phyloP scores from a whole-genome alignment of 495 filamentous ascomycete species.

The Hypoxylon perforatum region DNA sequence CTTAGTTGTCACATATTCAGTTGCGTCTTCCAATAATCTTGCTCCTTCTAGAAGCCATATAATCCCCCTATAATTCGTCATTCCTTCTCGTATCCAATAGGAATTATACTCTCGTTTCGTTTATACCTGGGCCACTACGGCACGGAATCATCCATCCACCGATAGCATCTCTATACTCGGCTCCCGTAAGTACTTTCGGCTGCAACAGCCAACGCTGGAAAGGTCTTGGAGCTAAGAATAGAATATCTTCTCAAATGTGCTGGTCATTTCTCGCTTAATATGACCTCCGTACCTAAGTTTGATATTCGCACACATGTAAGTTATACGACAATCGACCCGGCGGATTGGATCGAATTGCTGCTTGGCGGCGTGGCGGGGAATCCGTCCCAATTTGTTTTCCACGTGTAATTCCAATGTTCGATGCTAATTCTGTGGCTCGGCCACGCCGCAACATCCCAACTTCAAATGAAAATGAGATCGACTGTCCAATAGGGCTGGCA shows the following conservation, averaged over 20 bases:
- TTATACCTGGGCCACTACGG: neutral
- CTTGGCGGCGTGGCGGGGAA: constrained; percentile 21
- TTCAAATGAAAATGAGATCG: constrained; percentile 4
- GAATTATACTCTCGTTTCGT: neutral
- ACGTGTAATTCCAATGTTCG: constrained; percentile 21
- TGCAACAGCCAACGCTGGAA: no score
- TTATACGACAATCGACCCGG: constrained; percentile 8
- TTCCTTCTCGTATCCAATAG: neutral
- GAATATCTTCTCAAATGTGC: no score
- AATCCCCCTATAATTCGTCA: neutral
- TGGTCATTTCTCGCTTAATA: neutral
- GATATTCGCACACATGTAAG: neutral
- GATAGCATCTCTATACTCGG: neutral
- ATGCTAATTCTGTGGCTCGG: constrained; percentile 12
- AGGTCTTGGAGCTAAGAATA: no score
- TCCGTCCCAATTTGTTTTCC: constrained; percentile 6
- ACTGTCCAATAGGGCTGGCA: constrained; percentile 7
- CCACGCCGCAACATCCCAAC: constrained; percentile 23
- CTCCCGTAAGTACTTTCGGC: no score
- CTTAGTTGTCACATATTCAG: neutral
- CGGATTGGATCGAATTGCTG: neutral
- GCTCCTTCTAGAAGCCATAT: neutral
- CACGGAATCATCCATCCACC: no score
- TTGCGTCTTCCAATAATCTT: neutral
- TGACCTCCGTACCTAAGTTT: neutral